Evolutionary conservation across 1,284 basidiomycete species (phyloP).

Genomic region (Sphaerobolus stellatus): DNA sequence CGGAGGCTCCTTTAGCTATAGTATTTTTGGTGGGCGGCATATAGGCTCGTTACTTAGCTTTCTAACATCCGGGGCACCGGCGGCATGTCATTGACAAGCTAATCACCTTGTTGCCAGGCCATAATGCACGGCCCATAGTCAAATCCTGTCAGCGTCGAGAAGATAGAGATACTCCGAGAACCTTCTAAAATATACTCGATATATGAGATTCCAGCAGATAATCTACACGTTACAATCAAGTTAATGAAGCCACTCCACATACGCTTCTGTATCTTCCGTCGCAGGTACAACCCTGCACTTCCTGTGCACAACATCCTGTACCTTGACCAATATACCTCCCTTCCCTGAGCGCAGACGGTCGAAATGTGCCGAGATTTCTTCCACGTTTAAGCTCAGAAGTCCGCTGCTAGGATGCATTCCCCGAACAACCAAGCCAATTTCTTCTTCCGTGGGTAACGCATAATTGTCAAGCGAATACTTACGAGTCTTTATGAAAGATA

Average conservation of each 20-base stretch:
- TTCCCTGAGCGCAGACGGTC: slow-evolving; percentile 50
- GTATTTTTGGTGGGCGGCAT: no score
- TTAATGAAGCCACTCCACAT: slow-evolving; percentile 10
- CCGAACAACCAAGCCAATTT: slow-evolving; percentile 60
- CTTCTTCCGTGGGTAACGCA: slow-evolving; percentile 65
- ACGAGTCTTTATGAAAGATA: slow-evolving; percentile 45
- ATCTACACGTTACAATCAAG: neutral
- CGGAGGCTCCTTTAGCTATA: no score
- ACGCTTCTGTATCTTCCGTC: neutral
- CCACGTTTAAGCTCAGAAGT: slow-evolving; percentile 53
- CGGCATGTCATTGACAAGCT: neutral
- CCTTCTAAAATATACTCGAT: neutral
- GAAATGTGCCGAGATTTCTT: slow-evolving; percentile 63
- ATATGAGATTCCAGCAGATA: neutral
- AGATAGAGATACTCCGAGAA: neutral
- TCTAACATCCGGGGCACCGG: neutral
- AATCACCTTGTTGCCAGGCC: no score
- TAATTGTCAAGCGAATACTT: slow-evolving; percentile 29
- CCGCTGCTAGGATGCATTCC: slow-evolving; percentile 57
- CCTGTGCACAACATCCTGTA: slow-evolving; percentile 68
- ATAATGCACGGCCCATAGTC: no score
- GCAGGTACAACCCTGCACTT: slow-evolving; percentile 45
- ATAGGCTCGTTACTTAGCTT: no score
- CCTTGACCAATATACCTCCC: slow-evolving; percentile 70
- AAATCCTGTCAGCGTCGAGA: neutral